Evolutionary conservation across 495 filamentous ascomycete genomes (phyloP).

Genomic region (Pseudotulostoma volvatum): DNA sequence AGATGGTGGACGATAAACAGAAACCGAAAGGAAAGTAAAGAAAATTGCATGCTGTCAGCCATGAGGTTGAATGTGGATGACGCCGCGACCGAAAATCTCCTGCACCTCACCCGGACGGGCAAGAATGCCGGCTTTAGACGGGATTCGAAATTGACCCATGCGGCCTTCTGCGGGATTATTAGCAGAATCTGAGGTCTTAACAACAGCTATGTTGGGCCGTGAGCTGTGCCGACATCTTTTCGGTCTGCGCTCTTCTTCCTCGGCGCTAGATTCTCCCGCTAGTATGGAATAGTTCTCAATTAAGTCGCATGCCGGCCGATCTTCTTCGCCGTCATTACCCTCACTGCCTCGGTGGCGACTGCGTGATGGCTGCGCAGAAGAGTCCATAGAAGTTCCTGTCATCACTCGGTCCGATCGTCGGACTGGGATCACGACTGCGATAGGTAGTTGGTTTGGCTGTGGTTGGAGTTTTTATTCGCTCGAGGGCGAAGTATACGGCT

Average conservation of each 20-base stretch:
- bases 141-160: not conserved
- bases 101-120: slow-evolving; percentile 2
- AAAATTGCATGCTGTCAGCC: slow-evolving; percentile 6
- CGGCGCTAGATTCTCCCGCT: slow-evolving; percentile 1
- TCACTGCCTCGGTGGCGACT: too few relatives aligned
- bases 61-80: slow-evolving; percentile 6
- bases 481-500: too few relatives aligned
- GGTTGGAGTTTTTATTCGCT: too few relatives aligned
- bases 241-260: slow-evolving; percentile 1
- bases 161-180: not conserved
- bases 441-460: too few relatives aligned
- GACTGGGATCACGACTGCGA: too few relatives aligned
- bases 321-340: too few relatives aligned
- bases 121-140: not conserved
- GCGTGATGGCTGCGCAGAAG: too few relatives aligned
- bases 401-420: too few relatives aligned
- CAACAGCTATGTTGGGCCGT: slow-evolving; percentile 2
- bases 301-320: too few relatives aligned
- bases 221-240: too few relatives aligned
- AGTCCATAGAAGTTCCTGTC: too few relatives aligned
- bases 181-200: not conserved
- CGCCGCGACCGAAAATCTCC: slow-evolving; percentile 8
- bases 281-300: slow-evolving; percentile 1
- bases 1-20: not conserved
- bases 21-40: slow-evolving; percentile 6